Base-by-base conservation (phyloP, 2,329 filamentous ascomycete species). In the Fusarium anthophilum region DNA sequence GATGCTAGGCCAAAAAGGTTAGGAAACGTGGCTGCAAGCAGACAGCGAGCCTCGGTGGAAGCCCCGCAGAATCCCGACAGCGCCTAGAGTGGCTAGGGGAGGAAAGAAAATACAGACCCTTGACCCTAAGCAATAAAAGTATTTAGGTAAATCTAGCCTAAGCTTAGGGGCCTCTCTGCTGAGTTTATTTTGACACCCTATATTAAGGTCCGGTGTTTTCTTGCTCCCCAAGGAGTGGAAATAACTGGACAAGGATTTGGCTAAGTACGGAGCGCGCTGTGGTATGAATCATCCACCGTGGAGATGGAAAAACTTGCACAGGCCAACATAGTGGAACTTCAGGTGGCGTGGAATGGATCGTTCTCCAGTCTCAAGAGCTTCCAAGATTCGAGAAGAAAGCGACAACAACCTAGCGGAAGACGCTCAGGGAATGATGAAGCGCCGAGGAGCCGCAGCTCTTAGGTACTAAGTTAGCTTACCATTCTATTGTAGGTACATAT, bases 21-120 rank as follows among this genome's bases (percentile, higher is more conserved):
- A 38, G 66, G 66, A 73, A 77, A 73, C 73, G 76, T 78, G 74
- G 76, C 76, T 78, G 69, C 65, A 70, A 70, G 74, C 55, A 76
- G 64, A 32, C 38, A 69, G 63, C 72, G 57, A 76, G 65, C 35
- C 35, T 47, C 32, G 37, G 48, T 57, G 64, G 47, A 53, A 28
- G 70, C 28, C 53, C 66, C 66, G 48, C 22, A 51, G 41, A 43
- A 41, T 37, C 50, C 74, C 73, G 72, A 68, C 56, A 63, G 53
- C 62, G 54, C 69, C 74, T 73, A n/a, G 35, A 6, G 6, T 6
- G 26, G 26, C 26, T n/a, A n/a, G n/a, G n/a, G n/a, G n/a, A n/a
- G n/a, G n/a, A n/a, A n/a, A n/a, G n/a, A n/a, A n/a, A n/a, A n/a
- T n/a, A n/a, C n/a, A n/a, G n/a, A n/a, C n/a, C n/a, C n/a, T n/a